These are phyloP conservation scores for Lasiosphaeris hirsuta DNA, from an alignment of 495 filamentous ascomycete genomes.

Conservation along the genomic window DNA sequence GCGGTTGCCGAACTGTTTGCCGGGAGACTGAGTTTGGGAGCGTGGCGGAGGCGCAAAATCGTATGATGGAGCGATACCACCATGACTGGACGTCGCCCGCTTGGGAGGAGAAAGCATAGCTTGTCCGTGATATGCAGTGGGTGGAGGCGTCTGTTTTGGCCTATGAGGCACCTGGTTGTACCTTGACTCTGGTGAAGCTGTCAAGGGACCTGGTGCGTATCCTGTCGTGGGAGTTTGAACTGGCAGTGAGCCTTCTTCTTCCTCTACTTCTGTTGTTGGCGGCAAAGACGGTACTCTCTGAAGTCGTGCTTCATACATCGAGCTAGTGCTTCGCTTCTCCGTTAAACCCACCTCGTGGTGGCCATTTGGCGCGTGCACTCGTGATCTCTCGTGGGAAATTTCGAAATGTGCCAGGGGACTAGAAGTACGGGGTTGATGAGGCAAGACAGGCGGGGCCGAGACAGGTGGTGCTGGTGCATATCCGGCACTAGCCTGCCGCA, in stretches of 20 bases:
- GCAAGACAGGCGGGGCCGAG: slow-evolving; percentile 47
- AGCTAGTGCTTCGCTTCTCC: slow-evolving; percentile 44
- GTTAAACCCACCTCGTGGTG: slow-evolving; percentile 34
- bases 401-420: slow-evolving; percentile 75
- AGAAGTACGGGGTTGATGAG: slow-evolving; percentile 80
- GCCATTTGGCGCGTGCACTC: slow-evolving; percentile 23
- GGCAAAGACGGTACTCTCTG: slow-evolving; percentile 48
- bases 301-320: slow-evolving; percentile 44
- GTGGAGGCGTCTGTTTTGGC: slow-evolving; percentile 43
- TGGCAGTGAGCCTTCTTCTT: slow-evolving; percentile 37
- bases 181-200: slow-evolving; percentile 30
- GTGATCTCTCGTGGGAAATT: slow-evolving; percentile 41
- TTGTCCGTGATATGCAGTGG: slow-evolving; percentile 33
- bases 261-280: slow-evolving; percentile 52
- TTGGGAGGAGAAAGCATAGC: slow-evolving; percentile 52
- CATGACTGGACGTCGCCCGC: slow-evolving; percentile 46
- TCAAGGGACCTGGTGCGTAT: slow-evolving; percentile 9
- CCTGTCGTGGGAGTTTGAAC: slow-evolving; percentile 22
- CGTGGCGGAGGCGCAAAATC: slow-evolving; percentile 60
- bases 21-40: slow-evolving; percentile 85
- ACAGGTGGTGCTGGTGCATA: slow-evolving; percentile 40
- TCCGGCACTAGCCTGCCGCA: slow-evolving; percentile 34
- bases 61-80: slow-evolving; percentile 33
- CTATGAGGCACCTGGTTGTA: slow-evolving; percentile 29
- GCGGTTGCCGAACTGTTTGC: slow-evolving; percentile 51